These are phyloP conservation scores for Chrysanthemum makinoi DNA, from an alignment of 129 eudicot species.

Conservation along the genomic window DNA sequence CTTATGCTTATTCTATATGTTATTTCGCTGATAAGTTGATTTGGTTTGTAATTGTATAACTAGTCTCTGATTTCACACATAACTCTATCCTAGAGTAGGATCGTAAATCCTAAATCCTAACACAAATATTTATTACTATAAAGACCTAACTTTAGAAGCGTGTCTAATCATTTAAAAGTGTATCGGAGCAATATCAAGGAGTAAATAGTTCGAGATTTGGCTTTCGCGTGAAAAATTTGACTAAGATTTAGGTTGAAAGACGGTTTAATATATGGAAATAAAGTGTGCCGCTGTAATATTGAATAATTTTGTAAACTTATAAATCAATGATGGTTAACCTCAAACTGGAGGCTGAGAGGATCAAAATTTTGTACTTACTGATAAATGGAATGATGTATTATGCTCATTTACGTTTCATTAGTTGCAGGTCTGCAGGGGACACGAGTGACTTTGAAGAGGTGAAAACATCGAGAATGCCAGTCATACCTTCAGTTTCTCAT, in stretches of 20 bases:
- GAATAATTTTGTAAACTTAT: neutral
- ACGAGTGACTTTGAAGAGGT: neutral
- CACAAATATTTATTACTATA: slow-evolving; percentile 3
- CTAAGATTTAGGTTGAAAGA: slow-evolving; percentile 1
- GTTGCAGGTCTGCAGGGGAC: neutral
- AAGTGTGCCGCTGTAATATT: neutral
- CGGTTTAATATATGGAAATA: neutral
- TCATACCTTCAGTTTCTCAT: neutral
- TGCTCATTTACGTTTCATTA: slow-evolving; percentile 4
- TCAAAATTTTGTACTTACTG: neutral
- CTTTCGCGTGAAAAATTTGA: neutral
- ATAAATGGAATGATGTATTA: neutral
- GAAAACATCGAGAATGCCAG: neutral
- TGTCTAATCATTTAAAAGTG: neutral
- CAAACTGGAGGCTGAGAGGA: neutral
- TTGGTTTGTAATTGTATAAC: neutral
- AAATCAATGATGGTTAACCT: neutral
- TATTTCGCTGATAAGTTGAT: slow-evolving; percentile 2
- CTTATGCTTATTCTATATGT: neutral
- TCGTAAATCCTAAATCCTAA: neutral
- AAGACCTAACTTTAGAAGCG: neutral
- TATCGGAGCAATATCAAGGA: too few relatives aligned
- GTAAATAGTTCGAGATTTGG: too few relatives aligned
- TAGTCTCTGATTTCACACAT: slow-evolving; percentile 2
- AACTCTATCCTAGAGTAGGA: neutral